phyloP scores from a whole-genome alignment of 2,329 filamentous ascomycete species.

The Stagonosporopsis tanaceti region DNA sequence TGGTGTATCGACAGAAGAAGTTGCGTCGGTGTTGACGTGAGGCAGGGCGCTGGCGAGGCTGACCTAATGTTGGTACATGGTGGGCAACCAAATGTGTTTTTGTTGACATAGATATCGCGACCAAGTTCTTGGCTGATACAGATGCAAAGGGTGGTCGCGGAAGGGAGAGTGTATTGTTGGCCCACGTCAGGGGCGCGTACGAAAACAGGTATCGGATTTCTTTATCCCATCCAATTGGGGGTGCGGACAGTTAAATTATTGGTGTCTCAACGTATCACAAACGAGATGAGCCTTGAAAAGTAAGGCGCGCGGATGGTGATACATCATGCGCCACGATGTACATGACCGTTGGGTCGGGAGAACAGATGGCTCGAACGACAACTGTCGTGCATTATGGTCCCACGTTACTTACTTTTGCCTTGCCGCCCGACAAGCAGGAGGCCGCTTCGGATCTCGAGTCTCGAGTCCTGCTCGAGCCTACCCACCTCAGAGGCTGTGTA shows the following conservation, averaged over 20 bases:
- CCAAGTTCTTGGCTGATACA: background rate
- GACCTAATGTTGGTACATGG: background rate
- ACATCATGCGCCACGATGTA: constrained; percentile 19
- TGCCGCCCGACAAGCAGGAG: constrained; percentile 10
- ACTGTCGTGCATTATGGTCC: constrained; percentile 17
- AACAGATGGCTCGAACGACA: constrained; percentile 28
- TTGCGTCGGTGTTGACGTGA: background rate
- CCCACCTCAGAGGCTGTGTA: constrained; percentile 15
- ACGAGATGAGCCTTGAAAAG: constrained; percentile 14
- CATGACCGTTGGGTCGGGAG: constrained; percentile 17
- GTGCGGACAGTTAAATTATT: constrained; percentile 1
- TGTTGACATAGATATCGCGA: background rate
- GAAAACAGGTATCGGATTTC: constrained; percentile 15
- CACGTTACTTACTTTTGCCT: constrained; percentile 25
- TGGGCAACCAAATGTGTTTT: background rate
- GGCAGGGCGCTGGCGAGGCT: constrained; percentile 7
- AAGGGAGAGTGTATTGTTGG: background rate
- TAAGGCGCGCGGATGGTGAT: constrained; percentile 21
- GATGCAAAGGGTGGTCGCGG: background rate
- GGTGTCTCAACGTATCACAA: constrained; percentile 18
- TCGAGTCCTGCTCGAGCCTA: constrained; percentile 13
- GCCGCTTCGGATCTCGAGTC: constrained; percentile 3
- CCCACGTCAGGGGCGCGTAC: background rate
- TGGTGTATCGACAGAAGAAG: background rate
- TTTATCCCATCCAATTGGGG: constrained; percentile 9